Evolutionary conservation across 495 filamentous ascomycete species (phyloP), one percentile per base, ranked within the genome.

Genomic region (Copromyces sp.): DNA sequence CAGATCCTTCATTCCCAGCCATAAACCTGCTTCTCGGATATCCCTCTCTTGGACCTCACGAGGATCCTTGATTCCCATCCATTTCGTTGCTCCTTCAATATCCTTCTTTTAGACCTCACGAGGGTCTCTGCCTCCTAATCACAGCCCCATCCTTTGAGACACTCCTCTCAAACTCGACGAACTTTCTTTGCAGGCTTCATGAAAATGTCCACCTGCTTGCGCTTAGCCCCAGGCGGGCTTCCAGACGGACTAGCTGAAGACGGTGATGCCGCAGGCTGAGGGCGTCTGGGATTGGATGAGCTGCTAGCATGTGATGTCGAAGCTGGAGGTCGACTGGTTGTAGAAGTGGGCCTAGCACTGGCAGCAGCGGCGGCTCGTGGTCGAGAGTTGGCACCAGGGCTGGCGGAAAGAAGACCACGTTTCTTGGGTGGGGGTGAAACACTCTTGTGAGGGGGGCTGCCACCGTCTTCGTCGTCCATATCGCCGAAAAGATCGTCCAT

Each of bases 181-280:
- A 42, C 32, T 39, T 39, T 40, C 72, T 74, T 73, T 69, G 76
- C 77, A 3, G 77, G 78, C 35, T 72, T 72, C 80, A 82, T 81
- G 47, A 83, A 83, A 9, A 81, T 59, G 73, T 78, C 77, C 11
- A 77, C 77, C 4, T 75, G 68, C 68, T 81, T 82, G 68, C 79
- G 74, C 70, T 82, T 81, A 45, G 61, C 12, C 41, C 53, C 53
- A 65, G 53, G 14, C 14, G 29, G 29, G 29, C 53, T 65, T 9
- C 12, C 29, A 16, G 53, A 12, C 1, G 68, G 24, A 65, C 41
- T 42, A 71, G 24, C 16, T 35, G 61, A 24, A 53, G 69, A 29
- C 41, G 72, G 38, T 59, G 47, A 61, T 9, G 20, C 53, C 73
- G 53, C 35, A 35, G 69, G 59, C 42, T n/a, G 39, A 68, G 40